Conservation (phyloP, 2,329 filamentous ascomycete genomes). For the Stemphylium beticola region DNA sequence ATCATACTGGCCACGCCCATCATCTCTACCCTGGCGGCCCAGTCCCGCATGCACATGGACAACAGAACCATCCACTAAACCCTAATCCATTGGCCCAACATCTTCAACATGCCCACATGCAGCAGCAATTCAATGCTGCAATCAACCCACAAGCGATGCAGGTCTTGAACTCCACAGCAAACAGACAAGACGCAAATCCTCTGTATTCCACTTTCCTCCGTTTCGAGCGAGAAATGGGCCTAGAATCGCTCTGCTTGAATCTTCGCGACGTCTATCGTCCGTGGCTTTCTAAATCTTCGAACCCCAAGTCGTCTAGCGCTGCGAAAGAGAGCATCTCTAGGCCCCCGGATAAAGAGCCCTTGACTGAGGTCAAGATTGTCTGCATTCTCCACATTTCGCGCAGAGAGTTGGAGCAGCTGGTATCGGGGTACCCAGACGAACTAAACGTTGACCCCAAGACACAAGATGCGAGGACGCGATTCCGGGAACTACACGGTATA, state of each 20-base stretch:
- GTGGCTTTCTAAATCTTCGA: not conserved
- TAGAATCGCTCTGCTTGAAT: constrained; percentile 44
- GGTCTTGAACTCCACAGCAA: not conserved
- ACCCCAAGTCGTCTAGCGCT: not conserved
- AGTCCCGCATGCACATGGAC: constrained; percentile 20
- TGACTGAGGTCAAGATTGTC: constrained; percentile 42
- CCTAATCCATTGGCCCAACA: constrained; percentile 22
- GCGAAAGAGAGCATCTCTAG: not conserved
- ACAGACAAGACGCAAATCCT: constrained; percentile 5
- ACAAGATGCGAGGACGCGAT: constrained; percentile 43
- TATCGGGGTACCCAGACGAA: constrained; percentile 63
- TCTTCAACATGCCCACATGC: constrained; percentile 4
- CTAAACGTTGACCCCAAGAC: constrained; percentile 39
- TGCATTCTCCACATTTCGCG: constrained; percentile 44
- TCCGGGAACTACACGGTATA: constrained; percentile 37
- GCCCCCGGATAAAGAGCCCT: not conserved
- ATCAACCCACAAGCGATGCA: not conserved
- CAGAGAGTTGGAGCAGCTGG: constrained; percentile 55
- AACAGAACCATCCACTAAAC: constrained; percentile 15
- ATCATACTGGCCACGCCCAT: not conserved
- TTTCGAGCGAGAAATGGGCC: constrained; percentile 46
- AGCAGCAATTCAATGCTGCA: not conserved
- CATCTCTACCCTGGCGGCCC: not conserved
- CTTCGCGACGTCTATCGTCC: constrained; percentile 34
- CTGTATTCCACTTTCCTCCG: constrained; percentile 42